phyloP scores from a whole-genome alignment of 2,329 filamentous ascomycete genomes.

The Fonsecaea nubica region DNA sequence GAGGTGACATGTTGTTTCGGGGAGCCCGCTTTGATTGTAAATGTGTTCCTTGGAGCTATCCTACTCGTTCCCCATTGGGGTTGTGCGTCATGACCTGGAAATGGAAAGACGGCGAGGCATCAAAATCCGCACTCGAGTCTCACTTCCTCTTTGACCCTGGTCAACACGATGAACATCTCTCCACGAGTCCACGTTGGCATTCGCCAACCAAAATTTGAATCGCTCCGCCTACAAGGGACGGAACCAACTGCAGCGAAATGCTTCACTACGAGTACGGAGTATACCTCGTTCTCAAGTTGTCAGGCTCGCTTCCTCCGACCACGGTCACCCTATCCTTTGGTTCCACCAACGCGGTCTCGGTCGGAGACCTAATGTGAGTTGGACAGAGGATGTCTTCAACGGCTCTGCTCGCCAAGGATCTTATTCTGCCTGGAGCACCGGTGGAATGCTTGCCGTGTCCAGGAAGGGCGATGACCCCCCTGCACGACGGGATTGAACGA shows the following conservation, averaged over 20 bases:
- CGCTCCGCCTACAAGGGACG: background rate
- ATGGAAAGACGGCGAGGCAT: background rate
- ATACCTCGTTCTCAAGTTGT: background rate
- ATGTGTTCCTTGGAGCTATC: background rate
- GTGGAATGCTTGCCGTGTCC: background rate
- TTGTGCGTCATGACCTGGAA: background rate
- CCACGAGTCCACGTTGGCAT: background rate
- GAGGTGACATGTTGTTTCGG: conserved; percentile 3
- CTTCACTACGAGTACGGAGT: background rate
- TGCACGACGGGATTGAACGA: background rate
- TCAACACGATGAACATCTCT: background rate
- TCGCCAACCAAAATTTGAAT: background rate
- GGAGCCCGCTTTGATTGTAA: background rate
- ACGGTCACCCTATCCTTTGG: background rate
- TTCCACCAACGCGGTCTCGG: background rate
- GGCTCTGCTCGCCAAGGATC: background rate
- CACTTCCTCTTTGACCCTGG: background rate
- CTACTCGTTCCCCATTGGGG: background rate
- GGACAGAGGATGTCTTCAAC: background rate
- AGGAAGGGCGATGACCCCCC: background rate
- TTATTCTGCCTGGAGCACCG: background rate
- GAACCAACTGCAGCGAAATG: background rate
- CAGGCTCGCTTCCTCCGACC: background rate
- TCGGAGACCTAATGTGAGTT: background rate
- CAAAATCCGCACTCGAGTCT: background rate